These are phyloP conservation scores for Canavalia ensiformis DNA, from an alignment of 306 rosid species.

Conservation along the genomic window DNA sequence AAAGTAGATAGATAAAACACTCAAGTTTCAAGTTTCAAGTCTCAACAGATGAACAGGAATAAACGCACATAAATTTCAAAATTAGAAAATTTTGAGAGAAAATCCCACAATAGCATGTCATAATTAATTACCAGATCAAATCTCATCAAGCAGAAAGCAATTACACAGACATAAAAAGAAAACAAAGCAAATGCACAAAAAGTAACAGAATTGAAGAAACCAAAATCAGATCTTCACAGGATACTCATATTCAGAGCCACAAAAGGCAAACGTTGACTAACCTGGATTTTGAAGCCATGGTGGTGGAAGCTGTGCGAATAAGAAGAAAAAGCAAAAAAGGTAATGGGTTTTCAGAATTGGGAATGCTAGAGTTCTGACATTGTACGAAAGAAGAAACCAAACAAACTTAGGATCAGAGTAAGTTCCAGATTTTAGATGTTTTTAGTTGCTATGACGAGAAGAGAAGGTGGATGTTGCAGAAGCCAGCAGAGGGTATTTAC, in stretches of 20 bases:
- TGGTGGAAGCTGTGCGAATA: slow-evolving; percentile 27
- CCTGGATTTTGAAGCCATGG: slow-evolving; percentile 93
- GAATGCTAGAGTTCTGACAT: slow-evolving; percentile 64
- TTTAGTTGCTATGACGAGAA: slow-evolving; percentile 10
- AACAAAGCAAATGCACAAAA: slow-evolving; percentile 2
- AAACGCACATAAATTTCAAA: neutral
- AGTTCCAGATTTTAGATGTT: neutral
- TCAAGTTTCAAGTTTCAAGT: neutral
- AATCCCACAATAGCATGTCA: slow-evolving; percentile 18
- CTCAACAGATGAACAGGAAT: slow-evolving; percentile 18
- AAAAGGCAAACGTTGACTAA: slow-evolving; percentile 43
- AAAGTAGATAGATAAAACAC: slow-evolving; percentile 1
- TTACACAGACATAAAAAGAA: neutral
- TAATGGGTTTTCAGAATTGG: slow-evolving; percentile 20
- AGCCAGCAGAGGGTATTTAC: slow-evolving; percentile 53
- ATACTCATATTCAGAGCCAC: neutral
- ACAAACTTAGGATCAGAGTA: slow-evolving; percentile 35
- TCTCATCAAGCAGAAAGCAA: slow-evolving; percentile 34
- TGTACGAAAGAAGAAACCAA: slow-evolving; percentile 42
- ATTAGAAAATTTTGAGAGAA: neutral
- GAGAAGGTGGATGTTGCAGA: slow-evolving; percentile 7
- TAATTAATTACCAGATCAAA: slow-evolving; percentile 58
- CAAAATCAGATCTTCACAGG: slow-evolving; percentile 65
- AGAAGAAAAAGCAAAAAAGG: slow-evolving; percentile 37
- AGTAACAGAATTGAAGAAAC: slow-evolving; percentile 22